Base-by-base conservation (phyloP, 768 basidiomycete genomes). In the Dictyophora rubrovolvata region DNA sequence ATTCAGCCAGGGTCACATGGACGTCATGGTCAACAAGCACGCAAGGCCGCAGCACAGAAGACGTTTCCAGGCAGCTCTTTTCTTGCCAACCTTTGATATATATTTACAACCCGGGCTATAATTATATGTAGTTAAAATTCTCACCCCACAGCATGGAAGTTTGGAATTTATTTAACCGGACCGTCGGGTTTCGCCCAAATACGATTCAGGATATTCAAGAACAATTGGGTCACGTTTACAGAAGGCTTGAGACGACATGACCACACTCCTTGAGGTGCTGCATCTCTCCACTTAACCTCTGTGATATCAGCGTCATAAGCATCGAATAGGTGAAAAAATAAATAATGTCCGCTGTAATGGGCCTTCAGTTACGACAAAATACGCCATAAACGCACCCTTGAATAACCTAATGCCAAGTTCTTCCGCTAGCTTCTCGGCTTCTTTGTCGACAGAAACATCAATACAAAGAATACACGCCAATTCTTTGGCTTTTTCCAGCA, bases 181-280 rank as follows among this genome's bases (percentile, higher is more conserved):
- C n/a, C n/a, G n/a, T n/a, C n/a, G n/a, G n/a, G n/a, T n/a, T n/a
- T n/a, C n/a, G n/a, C n/a, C n/a, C n/a, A n/a, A n/a, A n/a, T n/a
- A n/a, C n/a, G n/a, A n/a, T n/a, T n/a, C n/a, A n/a, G n/a, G n/a
- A n/a, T n/a, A n/a, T n/a, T n/a, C 95, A 54, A 98, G 75, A 62
- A 98, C 95, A 68, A 98, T 96, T 3, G 95, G 96, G 72, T 98
- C 96, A 50, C 96, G 86, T 73, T 94, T 93, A 73, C 89, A 89
- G 71, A 98, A 99, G 16, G 84, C 87, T n/a, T 90, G 66, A 99
- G 79, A 54, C 92, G 81, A 69, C 93, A 95, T 5, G 96, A 95
- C 93, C 93, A 98, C 20, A 97, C 86, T 21, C 96, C 96, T 67
- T 89, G 88, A 10, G 92, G 93, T 0, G 94, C 92, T 1, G 94